A percentile compares a stretch with the other conserved stretches of the same genome.
These are phyloP conservation scores for Zygosaccharomyces siamensis DNA, from an alignment of 805 yeast species.

Conservation along the genomic window DNA sequence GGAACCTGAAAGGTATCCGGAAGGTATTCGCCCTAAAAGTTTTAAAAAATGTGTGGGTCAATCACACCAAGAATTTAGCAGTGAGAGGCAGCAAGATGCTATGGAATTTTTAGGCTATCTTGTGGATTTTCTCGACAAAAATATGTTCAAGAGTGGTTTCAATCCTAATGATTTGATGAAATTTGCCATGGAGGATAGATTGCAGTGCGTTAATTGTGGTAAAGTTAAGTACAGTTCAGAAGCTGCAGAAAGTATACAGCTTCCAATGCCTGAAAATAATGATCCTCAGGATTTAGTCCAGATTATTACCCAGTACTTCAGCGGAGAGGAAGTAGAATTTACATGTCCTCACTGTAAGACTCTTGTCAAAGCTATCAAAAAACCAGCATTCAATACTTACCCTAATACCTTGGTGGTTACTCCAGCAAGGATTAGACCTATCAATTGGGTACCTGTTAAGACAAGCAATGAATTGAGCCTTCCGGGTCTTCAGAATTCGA, in stretches of 20 bases:
- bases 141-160: conserved; percentile 32
- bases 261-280: conserved; percentile 50
- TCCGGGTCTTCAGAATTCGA: conserved; percentile 33
- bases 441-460: conserved; percentile 87
- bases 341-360: conserved; percentile 53
- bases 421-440: conserved; percentile 74
- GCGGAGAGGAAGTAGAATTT: conserved; percentile 56
- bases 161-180: conserved; percentile 56
- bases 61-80: conserved; percentile 74
- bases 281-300: conserved; percentile 40
- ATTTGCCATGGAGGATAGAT: conserved; percentile 59
- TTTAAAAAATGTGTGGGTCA: conserved; percentile 75
- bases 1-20: conserved; percentile 51
- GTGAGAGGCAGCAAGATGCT: conserved; percentile 92
- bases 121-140: conserved; percentile 54
- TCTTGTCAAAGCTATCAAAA: conserved; percentile 23
- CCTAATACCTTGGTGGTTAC: conserved; percentile 71
- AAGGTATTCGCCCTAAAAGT: conserved; percentile 71
- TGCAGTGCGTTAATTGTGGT: conserved; percentile 51
- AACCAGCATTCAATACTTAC: conserved; percentile 38
- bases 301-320: conserved; percentile 46
- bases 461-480: conserved; percentile 63
- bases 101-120: conserved; percentile 78
- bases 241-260: conserved; percentile 51
- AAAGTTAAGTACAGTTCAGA: conserved; percentile 55